Conservation (phyloP, 805 yeast genomes). For the Saccharomycopsis lassenensis region DNA sequence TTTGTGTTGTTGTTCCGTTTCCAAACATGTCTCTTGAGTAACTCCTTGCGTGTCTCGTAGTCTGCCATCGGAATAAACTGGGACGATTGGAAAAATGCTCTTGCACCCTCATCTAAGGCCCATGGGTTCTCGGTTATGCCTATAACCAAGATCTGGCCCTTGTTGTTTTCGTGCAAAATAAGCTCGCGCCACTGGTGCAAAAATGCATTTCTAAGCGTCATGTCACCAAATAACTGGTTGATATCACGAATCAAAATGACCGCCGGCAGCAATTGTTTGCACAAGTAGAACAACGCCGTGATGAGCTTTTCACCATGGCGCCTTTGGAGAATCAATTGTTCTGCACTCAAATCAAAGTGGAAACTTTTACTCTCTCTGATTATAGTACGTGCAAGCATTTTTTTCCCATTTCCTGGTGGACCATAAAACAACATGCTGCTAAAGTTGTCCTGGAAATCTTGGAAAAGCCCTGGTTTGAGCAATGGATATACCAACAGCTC, state of each 20-base stretch:
- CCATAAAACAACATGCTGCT: conserved; percentile 96
- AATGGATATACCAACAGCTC: conserved; percentile 96
- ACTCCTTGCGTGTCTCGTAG: conserved; percentile 63
- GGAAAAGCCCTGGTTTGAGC: conserved; percentile 92
- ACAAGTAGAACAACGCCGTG: conserved; percentile 74
- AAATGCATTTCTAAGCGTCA: conserved; percentile 88
- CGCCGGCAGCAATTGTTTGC: conserved; percentile 79
- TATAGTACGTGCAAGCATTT: conserved; percentile 94
- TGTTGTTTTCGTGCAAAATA: conserved; percentile 26
- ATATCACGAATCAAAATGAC: conserved; percentile 95
- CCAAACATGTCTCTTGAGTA: conserved; percentile 45
- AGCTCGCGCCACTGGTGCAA: conserved; percentile 91
- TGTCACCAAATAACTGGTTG: conserved; percentile 73
- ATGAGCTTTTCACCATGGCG: conserved; percentile 95
- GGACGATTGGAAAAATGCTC: conserved; percentile 83
- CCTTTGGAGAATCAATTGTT: conserved; percentile 23
- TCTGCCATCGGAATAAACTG: conserved; percentile 95
- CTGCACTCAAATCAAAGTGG: conserved; percentile 1
- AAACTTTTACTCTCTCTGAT: conserved; percentile 69
- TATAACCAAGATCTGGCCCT: conserved; percentile 67
- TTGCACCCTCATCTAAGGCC: conserved; percentile 95
- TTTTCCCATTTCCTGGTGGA: conserved; percentile 98
- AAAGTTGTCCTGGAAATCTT: neutral
- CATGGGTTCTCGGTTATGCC: conserved; percentile 97
- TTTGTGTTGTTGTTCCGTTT: conserved; percentile 53